Conservation (phyloP, 768 basidiomycete species). For the Filobasidium floriforme region DNA sequence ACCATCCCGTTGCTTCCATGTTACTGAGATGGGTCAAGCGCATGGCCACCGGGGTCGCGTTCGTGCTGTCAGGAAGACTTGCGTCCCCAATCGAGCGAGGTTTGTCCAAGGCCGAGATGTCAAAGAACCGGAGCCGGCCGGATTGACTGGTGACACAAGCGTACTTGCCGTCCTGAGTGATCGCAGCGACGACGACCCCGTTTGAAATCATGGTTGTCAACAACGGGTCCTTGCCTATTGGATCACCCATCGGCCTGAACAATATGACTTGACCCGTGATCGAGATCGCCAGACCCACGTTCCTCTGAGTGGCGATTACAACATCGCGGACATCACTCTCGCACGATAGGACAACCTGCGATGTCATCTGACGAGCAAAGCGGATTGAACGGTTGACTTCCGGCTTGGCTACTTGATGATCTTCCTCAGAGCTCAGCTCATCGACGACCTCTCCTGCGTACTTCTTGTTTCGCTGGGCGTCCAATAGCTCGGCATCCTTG, state of each 20-base stretch:
- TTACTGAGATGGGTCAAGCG: neutral
- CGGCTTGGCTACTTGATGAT: neutral
- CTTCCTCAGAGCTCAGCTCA: neutral
- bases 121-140: neutral
- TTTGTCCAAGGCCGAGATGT: neutral
- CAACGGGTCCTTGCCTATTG: neutral
- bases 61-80: neutral
- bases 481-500: constrained; percentile 83
- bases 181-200: neutral
- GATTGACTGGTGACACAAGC: neutral
- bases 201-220: neutral
- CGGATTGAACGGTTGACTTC: neutral
- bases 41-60: neutral
- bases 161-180: neutral
- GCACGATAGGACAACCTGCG: neutral
- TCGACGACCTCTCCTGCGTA: neutral
- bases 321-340: neutral
- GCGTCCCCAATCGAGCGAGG: neutral
- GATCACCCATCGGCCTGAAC: neutral
- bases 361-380: neutral
- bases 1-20: neutral
- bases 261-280: neutral
- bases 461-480: constrained; percentile 55
- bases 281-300: neutral
- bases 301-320: neutral